Conservation (phyloP, 2,329 filamentous ascomycete genomes). For the Tolypocladium guangdongense region DNA sequence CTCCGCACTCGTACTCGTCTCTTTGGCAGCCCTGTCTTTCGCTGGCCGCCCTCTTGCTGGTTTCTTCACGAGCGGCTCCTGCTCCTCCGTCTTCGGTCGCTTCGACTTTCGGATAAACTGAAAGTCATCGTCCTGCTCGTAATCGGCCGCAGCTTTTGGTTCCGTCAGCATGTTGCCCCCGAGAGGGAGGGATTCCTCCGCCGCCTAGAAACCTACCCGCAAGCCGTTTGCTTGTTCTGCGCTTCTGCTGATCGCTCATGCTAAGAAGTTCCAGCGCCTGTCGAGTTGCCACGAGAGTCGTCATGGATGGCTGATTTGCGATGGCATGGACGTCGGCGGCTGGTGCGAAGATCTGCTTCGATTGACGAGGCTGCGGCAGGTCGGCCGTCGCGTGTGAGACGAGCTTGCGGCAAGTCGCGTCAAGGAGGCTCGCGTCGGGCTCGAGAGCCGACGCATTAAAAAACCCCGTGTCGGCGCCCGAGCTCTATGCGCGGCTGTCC, state of each 20-base stretch:
- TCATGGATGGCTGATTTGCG: slow-evolving; percentile 48
- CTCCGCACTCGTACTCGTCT: neutral
- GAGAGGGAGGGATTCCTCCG: neutral
- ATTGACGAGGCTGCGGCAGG: neutral
- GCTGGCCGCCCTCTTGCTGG: slow-evolving; percentile 16
- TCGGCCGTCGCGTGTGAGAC: slow-evolving; percentile 3
- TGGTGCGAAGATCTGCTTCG: neutral
- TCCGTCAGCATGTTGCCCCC: slow-evolving; percentile 6
- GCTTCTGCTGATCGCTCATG: slow-evolving; percentile 55
- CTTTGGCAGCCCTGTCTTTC: slow-evolving; percentile 19
- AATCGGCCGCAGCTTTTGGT: slow-evolving; percentile 28
- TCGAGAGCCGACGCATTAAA: slow-evolving; percentile 2
- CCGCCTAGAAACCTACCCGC: slow-evolving; percentile 37
- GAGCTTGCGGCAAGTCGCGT: slow-evolving; percentile 4
- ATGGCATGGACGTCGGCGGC: slow-evolving; percentile 2
- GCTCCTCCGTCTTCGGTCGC: slow-evolving; percentile 46
- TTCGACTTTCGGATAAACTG: slow-evolving; percentile 61
- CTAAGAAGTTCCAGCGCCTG: slow-evolving; percentile 56
- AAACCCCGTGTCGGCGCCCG: neutral
- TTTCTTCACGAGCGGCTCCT: slow-evolving; percentile 30
- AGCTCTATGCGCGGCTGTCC: neutral
- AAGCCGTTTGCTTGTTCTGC: slow-evolving; percentile 53
- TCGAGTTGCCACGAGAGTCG: slow-evolving; percentile 55
- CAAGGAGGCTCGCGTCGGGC: slow-evolving; percentile 3
- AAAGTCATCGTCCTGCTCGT: slow-evolving; percentile 71